Evolutionary conservation across 257 asterid species (phyloP).

Genomic region (Solanum neorickii): DNA sequence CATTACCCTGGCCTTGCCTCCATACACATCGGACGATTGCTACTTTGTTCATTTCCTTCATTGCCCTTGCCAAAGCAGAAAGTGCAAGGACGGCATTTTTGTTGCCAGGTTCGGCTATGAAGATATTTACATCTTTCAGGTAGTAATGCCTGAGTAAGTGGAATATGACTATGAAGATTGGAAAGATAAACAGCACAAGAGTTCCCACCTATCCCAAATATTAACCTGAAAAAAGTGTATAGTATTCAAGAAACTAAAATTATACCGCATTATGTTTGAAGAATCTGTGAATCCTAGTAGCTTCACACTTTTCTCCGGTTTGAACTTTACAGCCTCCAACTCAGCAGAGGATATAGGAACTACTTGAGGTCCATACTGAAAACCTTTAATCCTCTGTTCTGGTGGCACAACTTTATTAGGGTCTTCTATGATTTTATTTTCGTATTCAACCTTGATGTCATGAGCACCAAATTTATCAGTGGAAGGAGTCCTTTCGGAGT

Average conservation of each 20-base stretch:
- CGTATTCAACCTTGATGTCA: conserved; percentile 78
- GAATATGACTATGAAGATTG: not conserved
- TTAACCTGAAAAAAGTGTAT: not conserved
- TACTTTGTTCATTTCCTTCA: conserved; percentile 79
- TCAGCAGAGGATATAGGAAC: conserved; percentile 93
- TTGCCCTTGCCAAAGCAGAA: conserved; percentile 88
- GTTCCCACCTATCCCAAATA: not conserved
- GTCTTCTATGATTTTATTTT: conserved; percentile 51
- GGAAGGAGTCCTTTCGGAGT: conserved; percentile 87
- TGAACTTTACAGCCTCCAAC: conserved; percentile 89
- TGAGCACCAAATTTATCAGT: conserved; percentile 88
- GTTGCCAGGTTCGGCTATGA: conserved; percentile 87
- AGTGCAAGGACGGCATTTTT: conserved; percentile 54
- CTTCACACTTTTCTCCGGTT: conserved; percentile 91
- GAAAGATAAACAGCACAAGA: not conserved
- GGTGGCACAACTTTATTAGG: conserved; percentile 77
- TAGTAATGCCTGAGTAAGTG: conserved; percentile 62
- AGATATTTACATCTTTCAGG: conserved; percentile 87
- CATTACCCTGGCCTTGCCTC: conserved; percentile 95
- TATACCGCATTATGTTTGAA: conserved; percentile 84
- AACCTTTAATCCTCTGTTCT: conserved; percentile 92
- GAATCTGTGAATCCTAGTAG: conserved; percentile 84
- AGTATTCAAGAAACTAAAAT: conserved; percentile 9
- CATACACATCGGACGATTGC: conserved; percentile 94
- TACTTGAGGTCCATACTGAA: conserved; percentile 93